Evolutionary conservation across 2,329 filamentous ascomycete genomes (phyloP), one percentile per base, ranked within the genome.

Genomic region (Diaporthe helianthi): DNA sequence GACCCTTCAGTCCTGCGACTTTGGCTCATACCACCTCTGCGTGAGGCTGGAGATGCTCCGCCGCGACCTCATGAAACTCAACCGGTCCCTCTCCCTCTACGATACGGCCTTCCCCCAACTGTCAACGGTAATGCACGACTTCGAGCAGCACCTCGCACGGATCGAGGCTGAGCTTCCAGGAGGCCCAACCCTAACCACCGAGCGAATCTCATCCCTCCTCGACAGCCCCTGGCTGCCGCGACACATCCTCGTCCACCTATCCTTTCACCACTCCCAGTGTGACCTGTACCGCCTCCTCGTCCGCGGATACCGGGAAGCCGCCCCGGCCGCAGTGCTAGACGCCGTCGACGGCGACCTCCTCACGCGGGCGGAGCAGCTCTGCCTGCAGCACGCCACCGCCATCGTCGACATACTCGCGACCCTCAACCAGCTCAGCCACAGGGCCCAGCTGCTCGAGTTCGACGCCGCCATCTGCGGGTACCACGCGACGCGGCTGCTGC

Each of bases 251-350:
- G 68, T 79, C 9, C 77, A 78, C 69, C 72, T 77, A 22, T 80
- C 78, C 1, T 83, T 78, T 74, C 80, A 83, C 22, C 81, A 83
- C 55, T 80, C 78, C 13, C 78, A 83, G 65, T 83, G 80, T 71
- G 82, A 84, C 58, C 70, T 84, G 5, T 83, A 83, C 66, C 80
- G 82, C 2, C 77, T 83, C n/a, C 77, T 83, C 5, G 72, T 84
- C 3, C 76, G 77, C 2, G 79, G 78, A 15, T 83, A 80, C 52
- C 79, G 78, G 4, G 81, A 83, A 54, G 78, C 80, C 0, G 79
- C 81, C 0, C 81, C 80, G 0, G 67, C 71, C 0, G 74, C 73
- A 0, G 74, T 79, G 1, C 72, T 81, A 7, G 74, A 75, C 4
- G 74, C 71, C 3, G 71, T 79, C 2, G 75, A 74, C 7, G 73